A percentile compares a stretch with the other conserved stretches of the same genome.
Evolutionary conservation across 169 alveolate species (phyloP).

Genomic region (Plasmodium vivax): DNA sequence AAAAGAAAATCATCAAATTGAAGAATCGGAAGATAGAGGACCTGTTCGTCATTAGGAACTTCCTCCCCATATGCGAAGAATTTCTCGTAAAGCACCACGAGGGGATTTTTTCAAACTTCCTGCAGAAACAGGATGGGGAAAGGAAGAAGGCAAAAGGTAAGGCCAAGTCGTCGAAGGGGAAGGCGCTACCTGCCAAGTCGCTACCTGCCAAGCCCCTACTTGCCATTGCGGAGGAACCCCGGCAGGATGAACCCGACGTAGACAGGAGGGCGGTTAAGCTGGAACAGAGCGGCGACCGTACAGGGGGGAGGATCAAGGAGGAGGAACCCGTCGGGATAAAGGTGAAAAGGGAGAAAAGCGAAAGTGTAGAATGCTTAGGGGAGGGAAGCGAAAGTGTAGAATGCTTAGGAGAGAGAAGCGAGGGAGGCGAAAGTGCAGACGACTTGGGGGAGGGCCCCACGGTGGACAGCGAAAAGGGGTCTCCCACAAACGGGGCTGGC

Average conservation of each 20-base stretch:
- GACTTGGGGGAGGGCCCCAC: background rate
- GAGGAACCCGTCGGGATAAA: background rate
- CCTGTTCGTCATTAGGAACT: slow-evolving; percentile 20
- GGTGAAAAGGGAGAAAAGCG: background rate
- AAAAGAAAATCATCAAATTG: slow-evolving; percentile 28
- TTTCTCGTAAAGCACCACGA: slow-evolving; percentile 29
- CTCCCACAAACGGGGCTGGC: background rate
- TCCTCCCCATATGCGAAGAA: slow-evolving; percentile 74
- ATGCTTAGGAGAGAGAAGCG: background rate
- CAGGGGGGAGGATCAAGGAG: background rate
- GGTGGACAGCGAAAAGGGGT: background rate
- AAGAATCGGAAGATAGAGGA: slow-evolving; percentile 44
- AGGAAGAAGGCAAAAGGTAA: background rate
- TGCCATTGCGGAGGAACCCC: background rate
- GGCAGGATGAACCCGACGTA: background rate
- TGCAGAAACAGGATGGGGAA: background rate
- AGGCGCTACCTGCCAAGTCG: too few species aligned
- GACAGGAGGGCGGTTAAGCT: background rate
- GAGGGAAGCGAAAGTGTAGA: background rate
- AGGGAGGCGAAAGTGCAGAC: background rate
- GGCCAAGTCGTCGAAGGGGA: background rate
- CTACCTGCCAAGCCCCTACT: background rate
- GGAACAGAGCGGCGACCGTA: background rate
- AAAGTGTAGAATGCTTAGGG: background rate
- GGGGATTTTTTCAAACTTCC: background rate